phyloP scores from a whole-genome alignment of 306 rosid genomes.

The Clitoria ternatea region DNA sequence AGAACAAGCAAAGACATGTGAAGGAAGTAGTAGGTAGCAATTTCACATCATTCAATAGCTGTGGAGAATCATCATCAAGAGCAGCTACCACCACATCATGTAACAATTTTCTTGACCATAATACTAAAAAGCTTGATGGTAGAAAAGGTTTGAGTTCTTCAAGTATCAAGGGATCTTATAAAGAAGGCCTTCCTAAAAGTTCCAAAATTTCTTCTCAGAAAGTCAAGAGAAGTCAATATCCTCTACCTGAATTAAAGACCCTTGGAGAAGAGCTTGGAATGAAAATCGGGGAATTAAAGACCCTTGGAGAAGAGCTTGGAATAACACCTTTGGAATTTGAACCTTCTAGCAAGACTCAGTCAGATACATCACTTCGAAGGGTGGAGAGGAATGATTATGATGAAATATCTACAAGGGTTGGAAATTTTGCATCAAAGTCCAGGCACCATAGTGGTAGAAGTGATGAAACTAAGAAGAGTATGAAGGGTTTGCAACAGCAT shows the following conservation, averaged over 20 bases:
- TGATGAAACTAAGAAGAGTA: conserved; percentile 35
- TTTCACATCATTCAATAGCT: conserved; percentile 25
- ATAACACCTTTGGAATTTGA: conserved; percentile 24
- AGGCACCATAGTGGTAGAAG: conserved; percentile 16
- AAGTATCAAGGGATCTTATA: conserved; percentile 32
- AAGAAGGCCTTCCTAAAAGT: conserved; percentile 27
- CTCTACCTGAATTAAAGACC: conserved; percentile 31
- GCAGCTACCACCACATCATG: conserved; percentile 29
- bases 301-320: conserved; percentile 28
- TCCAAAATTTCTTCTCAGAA: conserved; percentile 32
- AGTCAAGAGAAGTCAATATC: conserved; percentile 34
- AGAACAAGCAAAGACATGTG: conserved; percentile 35
- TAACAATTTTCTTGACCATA: conserved; percentile 6
- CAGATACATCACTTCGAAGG: conserved; percentile 33
- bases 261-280: conserved; percentile 29
- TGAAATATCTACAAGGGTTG: conserved; percentile 31
- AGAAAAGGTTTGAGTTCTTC: conserved; percentile 31
- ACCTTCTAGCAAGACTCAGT: conserved; percentile 33
- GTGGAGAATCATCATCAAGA: conserved; percentile 30
- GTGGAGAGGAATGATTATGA: conserved; percentile 31
- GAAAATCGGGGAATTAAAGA: conserved; percentile 33
- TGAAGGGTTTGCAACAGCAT: conserved; percentile 32
- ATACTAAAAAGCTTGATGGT: conserved; percentile 25
- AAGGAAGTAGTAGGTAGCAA: conserved; percentile 24
- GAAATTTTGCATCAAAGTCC: conserved; percentile 27